Conservation (phyloP, 208 protist species). For the Paratrypanosoma confusum region DNA sequence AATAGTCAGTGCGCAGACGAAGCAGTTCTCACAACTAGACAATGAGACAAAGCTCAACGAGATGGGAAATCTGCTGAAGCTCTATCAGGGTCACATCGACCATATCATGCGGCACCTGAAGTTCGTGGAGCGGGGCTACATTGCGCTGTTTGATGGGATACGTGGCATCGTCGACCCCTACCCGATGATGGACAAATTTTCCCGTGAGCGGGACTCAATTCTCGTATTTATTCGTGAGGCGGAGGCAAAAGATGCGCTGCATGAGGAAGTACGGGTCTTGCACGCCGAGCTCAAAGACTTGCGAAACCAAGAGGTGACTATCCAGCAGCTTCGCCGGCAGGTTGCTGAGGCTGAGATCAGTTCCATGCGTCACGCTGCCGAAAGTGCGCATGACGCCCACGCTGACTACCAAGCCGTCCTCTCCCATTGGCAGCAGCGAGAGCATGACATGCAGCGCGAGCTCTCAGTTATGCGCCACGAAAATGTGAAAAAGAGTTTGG, state of each 20-base stretch:
- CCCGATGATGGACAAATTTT: conserved; percentile 7
- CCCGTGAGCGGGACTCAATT: conserved; percentile 3
- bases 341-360: conserved; percentile 2
- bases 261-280: conserved; percentile 1
- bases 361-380: not conserved
- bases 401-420: conserved; percentile 4
- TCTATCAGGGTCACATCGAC: conserved; percentile 7
- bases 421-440: conserved; percentile 1
- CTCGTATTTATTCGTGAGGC: conserved; percentile 1
- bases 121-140: conserved; percentile 1
- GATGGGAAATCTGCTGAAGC: conserved; percentile 2
- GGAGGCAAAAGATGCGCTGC: not conserved
- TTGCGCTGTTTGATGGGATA: conserved; percentile 4
- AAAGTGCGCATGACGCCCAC: not conserved
- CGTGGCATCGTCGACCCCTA: conserved; percentile 6
- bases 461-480: not conserved
- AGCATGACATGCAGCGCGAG: conserved; percentile 4
- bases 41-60: conserved; percentile 7
- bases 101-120: conserved; percentile 3
- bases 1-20: conserved; percentile 2
- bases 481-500: not conserved
- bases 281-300: conserved; percentile 3
- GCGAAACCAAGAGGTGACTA: conserved; percentile 6
- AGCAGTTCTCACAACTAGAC: conserved; percentile 1
- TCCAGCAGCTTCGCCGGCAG: conserved; percentile 1